Percentiles rank a stretch among this genome's conserved stretches.
Evolutionary conservation across 2,329 filamentous ascomycete species (phyloP).

Genomic region (Coniochaeta ligniaria): DNA sequence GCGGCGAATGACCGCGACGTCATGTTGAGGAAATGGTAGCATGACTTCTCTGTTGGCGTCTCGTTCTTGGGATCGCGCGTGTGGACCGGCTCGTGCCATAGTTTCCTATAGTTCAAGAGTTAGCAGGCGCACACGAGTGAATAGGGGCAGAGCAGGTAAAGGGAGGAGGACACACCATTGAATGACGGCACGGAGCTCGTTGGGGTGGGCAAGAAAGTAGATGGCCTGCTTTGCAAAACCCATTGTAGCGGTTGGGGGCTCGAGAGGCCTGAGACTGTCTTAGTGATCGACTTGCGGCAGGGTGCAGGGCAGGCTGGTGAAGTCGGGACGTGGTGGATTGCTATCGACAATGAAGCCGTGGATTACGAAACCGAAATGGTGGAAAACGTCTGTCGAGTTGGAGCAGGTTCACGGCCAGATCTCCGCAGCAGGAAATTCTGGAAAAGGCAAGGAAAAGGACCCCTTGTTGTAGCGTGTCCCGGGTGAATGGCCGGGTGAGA

Average conservation of each 20-base stretch:
- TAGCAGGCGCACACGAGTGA: constrained; percentile 8
- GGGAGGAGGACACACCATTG: constrained; percentile 60
- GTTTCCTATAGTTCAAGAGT: constrained; percentile 56
- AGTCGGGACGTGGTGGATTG: not conserved
- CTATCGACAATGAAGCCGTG: not conserved
- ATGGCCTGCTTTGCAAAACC: constrained; percentile 44
- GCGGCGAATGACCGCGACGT: constrained; percentile 90
- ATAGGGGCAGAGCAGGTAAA: constrained; percentile 1
- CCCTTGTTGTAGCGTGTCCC: not conserved
- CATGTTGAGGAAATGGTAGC: constrained; percentile 77
- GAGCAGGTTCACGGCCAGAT: not conserved
- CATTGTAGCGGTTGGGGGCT: constrained; percentile 36
- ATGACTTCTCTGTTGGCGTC: constrained; percentile 64
- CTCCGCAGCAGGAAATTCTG: not conserved
- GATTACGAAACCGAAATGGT: not conserved
- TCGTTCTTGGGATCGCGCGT: constrained; percentile 72
- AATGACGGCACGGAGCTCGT: constrained; percentile 72
- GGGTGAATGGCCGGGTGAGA: not conserved
- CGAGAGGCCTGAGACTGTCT: not conserved
- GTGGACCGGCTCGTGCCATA: constrained; percentile 95
- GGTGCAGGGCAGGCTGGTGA: not conserved
- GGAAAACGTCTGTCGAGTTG: not conserved
- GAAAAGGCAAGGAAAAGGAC: not conserved
- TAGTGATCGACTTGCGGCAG: not conserved
- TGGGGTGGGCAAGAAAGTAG: constrained; percentile 70